Conservation (phyloP, 2,329 filamentous ascomycete species). For the Fusarium pseudoanthophilum region DNA sequence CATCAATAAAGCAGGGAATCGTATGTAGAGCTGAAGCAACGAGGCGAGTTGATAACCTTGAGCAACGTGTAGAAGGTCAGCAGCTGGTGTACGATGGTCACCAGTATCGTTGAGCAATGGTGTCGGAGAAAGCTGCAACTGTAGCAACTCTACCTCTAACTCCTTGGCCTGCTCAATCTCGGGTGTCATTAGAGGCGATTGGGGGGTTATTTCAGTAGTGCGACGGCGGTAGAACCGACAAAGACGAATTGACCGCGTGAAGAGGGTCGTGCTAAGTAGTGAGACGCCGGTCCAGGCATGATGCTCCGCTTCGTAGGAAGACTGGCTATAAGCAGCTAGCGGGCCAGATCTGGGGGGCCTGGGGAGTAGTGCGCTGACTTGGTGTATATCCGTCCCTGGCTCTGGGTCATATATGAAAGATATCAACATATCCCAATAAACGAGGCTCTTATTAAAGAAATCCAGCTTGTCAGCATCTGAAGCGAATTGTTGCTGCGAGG, state of each 20-base stretch:
- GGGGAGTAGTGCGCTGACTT: neutral
- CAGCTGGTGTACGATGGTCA: neutral
- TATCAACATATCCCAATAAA: neutral
- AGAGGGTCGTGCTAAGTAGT: neutral
- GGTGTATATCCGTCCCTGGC: fast-evolving
- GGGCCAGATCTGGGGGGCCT: fast-evolving
- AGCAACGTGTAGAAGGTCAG: neutral
- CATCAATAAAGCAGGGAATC: neutral
- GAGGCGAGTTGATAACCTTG: neutral
- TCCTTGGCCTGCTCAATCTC: neutral
- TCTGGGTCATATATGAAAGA: neutral
- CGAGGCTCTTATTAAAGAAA: neutral
- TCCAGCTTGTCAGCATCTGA: fast-evolving
- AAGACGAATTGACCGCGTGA: neutral
- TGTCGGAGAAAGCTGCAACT: neutral
- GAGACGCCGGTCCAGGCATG: neutral
- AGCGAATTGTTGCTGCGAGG: fast-evolving
- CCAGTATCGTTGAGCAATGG: neutral
- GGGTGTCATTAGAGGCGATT: fast-evolving
- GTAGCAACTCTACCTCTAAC: neutral
- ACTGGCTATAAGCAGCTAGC: fast-evolving
- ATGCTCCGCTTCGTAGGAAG: neutral
- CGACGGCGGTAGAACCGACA: neutral
- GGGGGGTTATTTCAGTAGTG: fast-evolving
- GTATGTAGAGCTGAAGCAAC: neutral